Base-by-base conservation (phyloP, 495 filamentous ascomycete species). In the Talaromyces liani region DNA sequence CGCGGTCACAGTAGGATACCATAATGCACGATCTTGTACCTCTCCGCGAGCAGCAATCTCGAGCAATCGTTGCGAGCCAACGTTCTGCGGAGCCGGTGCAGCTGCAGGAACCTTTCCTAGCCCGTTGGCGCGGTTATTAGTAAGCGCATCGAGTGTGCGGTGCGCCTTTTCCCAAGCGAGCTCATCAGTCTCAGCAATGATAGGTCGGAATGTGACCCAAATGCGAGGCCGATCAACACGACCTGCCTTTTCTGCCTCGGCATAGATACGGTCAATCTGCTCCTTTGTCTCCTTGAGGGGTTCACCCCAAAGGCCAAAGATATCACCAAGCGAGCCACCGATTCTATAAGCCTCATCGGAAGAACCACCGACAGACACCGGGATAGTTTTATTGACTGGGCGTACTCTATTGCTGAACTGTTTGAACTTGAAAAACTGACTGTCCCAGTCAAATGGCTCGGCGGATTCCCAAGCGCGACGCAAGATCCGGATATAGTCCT, bases 231-330 rank as follows among this genome's bases (percentile, higher is more conserved):
- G 67, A 60, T 83, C 79, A 3, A 63, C 64, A 0, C 71, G 67
- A 9, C 80, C 80, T 7, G 80, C 81, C 22, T 73, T 73, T 5
- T 66, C 77, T 6, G 80, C 73, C 64, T 78, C 81, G 7, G 75
- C 78, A 41, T 82, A 82, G 65, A 84, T 79, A 2, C 76, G 77
- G 64, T 82, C 79, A 66, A 84, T 81, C 65, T 84, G 81, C 60
- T 81, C 72, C 68, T 80, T 80, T 0, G 80, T 83, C 60, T 84
- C 80, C 69, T 83, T 83, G 1, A 84, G 68, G 1, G 81, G 81
- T 62, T 84, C 81, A 12, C 81, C 81, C 81, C 81, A 84, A 6
- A 84, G 75, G 1, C 81, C 81, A 68, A 84, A 84, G 56, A 84
- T 84, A 61, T 84, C 81, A 9, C 73, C 80, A 1, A 82, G 73